A percentile compares a stretch with the other conserved stretches of the same genome.
phyloP scores from a whole-genome alignment of 2,329 filamentous ascomycete species.

The Apiospora rasikravindrae region DNA sequence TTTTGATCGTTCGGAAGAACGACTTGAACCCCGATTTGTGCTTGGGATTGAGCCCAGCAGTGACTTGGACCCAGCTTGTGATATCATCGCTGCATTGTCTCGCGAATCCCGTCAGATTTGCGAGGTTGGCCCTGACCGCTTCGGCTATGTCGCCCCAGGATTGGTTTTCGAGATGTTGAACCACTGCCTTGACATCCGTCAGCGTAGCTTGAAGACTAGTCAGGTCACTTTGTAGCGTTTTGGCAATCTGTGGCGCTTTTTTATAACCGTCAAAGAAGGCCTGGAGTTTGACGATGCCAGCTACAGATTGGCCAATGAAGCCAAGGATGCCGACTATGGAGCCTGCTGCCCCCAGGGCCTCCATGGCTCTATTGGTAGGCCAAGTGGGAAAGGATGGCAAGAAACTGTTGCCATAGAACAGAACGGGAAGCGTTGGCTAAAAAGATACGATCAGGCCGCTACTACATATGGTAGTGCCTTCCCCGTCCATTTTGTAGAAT shows the following conservation, averaged over 20 bases:
- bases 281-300: background rate
- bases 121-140: background rate
- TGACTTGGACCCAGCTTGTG: background rate
- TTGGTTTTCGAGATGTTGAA: background rate
- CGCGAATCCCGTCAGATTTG: background rate
- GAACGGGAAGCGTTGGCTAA: background rate
- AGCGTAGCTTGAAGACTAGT: background rate
- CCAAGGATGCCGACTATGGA: slow-evolving; percentile 10
- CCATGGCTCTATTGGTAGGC: background rate
- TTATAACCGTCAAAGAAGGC: background rate
- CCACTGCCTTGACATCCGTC: background rate
- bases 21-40: background rate
- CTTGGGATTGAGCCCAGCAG: background rate
- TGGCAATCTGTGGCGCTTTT: background rate
- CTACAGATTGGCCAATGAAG: background rate
- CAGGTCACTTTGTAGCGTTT: background rate
- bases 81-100: background rate
- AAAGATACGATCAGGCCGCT: background rate
- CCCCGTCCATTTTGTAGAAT: background rate
- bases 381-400: background rate
- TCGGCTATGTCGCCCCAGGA: background rate
- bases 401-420: background rate
- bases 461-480: background rate
- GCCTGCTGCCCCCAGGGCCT: background rate
- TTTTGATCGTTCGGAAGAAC: background rate